These are phyloP conservation scores for Saturnispora sekii DNA, from an alignment of 805 yeast genomes.

Conservation along the genomic window DNA sequence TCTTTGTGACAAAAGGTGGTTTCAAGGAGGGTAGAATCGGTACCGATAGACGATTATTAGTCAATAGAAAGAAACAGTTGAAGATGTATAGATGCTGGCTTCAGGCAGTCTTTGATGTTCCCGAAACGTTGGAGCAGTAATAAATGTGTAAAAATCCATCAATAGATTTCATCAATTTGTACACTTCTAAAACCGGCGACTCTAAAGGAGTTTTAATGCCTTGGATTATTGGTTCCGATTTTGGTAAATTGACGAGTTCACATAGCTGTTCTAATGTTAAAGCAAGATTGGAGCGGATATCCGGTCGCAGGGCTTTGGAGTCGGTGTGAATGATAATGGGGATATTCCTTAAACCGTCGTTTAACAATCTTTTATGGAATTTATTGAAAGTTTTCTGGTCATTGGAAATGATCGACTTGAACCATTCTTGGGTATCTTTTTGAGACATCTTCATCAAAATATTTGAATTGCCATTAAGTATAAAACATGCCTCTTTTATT, in stretches of 20 bases:
- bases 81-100: constrained; percentile 97
- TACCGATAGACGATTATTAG: constrained; percentile 82
- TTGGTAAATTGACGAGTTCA: neutral
- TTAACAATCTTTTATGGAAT: constrained; percentile 21
- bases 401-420: constrained; percentile 33
- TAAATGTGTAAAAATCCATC: constrained; percentile 60
- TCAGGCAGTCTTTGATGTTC: constrained; percentile 70
- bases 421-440: constrained; percentile 45
- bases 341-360: constrained; percentile 26
- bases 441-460: constrained; percentile 70
- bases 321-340: constrained; percentile 34
- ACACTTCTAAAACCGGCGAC: constrained; percentile 38
- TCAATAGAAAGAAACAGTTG: constrained; percentile 81
- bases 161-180: constrained; percentile 34
- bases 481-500: constrained; percentile 71
- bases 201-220: constrained; percentile 43
- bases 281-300: constrained; percentile 17
- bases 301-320: no score
- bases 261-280: neutral
- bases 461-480: constrained; percentile 69
- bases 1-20: constrained; percentile 46
- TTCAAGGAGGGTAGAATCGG: constrained; percentile 72
- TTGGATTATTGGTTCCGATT: constrained; percentile 36
- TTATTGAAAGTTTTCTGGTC: constrained; percentile 19
- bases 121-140: constrained; percentile 12